Conservation (phyloP, 78 protist species). For the Dictyostelium intermedium region DNA sequence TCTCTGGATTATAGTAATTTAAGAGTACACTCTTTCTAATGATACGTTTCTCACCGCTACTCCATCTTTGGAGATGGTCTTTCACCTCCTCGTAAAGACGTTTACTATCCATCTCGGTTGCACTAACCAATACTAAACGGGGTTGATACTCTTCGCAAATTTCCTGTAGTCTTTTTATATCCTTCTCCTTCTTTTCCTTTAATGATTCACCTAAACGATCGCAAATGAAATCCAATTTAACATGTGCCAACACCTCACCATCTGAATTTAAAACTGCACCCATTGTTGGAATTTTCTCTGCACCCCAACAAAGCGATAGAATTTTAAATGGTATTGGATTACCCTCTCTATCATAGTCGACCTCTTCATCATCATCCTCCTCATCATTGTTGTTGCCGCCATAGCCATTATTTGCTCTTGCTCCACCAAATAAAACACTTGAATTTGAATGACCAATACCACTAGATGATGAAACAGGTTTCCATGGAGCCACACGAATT, state of each 20-base stretch:
- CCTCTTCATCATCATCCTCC: conserved; percentile 32
- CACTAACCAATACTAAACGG: conserved; percentile 19
- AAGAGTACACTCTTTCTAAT: background rate
- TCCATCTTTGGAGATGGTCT: conserved; percentile 2
- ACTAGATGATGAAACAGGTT: background rate
- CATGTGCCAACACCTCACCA: conserved; percentile 25
- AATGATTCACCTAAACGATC: conserved; percentile 51
- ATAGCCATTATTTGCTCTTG: background rate
- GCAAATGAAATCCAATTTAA: conserved; percentile 61
- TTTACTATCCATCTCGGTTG: conserved; percentile 35
- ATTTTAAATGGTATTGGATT: conserved; percentile 18
- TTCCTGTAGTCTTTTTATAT: background rate
- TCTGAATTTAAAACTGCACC: conserved; percentile 48
- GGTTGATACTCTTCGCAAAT: conserved; percentile 35
- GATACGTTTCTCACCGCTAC: background rate
- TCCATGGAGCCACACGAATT: conserved; percentile 69
- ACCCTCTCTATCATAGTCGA: conserved; percentile 20
- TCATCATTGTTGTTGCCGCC: background rate
- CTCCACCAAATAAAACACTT: background rate
- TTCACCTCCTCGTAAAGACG: conserved; percentile 30
- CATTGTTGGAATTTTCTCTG: conserved; percentile 48
- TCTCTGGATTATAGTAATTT: conserved; percentile 42
- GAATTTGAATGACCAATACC: background rate
- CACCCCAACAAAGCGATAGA: conserved; percentile 35
- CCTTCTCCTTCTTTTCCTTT: conserved; percentile 33